A percentile compares a stretch with the other conserved stretches of the same genome.
Conservation (phyloP, 225 moss, liverwort and hornwort genomes). For the Lunularia cruciata region DNA sequence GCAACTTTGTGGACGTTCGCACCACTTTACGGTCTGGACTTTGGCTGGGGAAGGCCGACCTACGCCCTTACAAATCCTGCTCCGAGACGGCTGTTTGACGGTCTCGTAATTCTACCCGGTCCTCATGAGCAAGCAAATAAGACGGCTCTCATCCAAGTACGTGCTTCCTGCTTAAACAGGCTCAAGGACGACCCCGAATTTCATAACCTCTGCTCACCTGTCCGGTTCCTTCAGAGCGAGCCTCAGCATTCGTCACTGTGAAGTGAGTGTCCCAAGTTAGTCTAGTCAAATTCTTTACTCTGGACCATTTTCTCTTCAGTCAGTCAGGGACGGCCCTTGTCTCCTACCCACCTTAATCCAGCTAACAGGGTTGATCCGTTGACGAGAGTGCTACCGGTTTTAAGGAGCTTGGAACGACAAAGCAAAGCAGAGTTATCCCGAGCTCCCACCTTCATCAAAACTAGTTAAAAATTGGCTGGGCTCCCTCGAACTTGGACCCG, state of each 20-base stretch:
- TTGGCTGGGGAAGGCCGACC: constrained; percentile 35
- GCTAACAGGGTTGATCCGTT: too few species aligned
- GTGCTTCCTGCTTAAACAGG: constrained; percentile 30
- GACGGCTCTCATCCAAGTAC: constrained; percentile 27
- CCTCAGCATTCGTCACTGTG: constrained; percentile 2
- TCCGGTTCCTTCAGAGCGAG: not conserved
- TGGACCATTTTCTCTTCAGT: too few species aligned
- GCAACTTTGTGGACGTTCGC: constrained; percentile 36
- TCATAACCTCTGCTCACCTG: constrained; percentile 1
- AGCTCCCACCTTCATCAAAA: too few species aligned
- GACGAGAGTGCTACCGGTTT: too few species aligned
- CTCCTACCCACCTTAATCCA: too few species aligned
- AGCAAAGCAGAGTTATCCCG: too few species aligned
- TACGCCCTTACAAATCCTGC: constrained; percentile 27
- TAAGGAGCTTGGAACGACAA: too few species aligned
- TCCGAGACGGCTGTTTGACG: constrained; percentile 37
- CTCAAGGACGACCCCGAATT: constrained; percentile 38
- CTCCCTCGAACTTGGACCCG: too few species aligned
- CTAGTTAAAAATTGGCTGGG: too few species aligned
- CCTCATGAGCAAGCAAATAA: constrained; percentile 11
- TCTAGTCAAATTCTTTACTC: too few species aligned
- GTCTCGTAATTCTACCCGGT: constrained; percentile 33
- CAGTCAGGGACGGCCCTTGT: too few species aligned
- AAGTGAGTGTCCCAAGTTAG: too few species aligned
- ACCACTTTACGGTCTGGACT: constrained; percentile 34